phyloP scores from a whole-genome alignment of 2,329 filamentous ascomycete species.

The Cercospora berteroae region DNA sequence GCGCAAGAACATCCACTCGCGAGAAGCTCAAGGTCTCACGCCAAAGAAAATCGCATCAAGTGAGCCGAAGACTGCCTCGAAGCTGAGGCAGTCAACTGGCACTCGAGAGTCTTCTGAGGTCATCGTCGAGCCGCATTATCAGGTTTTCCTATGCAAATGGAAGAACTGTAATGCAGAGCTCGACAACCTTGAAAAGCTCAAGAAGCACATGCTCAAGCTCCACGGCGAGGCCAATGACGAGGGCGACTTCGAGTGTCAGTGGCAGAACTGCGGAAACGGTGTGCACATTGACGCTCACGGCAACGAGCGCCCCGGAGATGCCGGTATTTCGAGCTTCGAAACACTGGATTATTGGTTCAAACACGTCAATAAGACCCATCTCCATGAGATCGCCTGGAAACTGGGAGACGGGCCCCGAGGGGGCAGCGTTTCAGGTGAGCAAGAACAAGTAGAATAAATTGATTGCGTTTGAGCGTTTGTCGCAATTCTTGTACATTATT shows the following conservation, averaged over 20 bases:
- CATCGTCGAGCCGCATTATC: constrained; percentile 37
- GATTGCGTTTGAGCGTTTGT: not conserved
- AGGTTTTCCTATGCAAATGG: constrained; percentile 60
- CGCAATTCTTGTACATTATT: constrained; percentile 3
- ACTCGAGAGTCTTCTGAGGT: constrained; percentile 4
- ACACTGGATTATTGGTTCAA: constrained; percentile 46
- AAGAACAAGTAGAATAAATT: constrained; percentile 8
- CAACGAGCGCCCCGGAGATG: constrained; percentile 26
- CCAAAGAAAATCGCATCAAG: constrained; percentile 22
- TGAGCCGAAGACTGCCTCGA: constrained; percentile 18
- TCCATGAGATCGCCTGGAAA: constrained; percentile 55
- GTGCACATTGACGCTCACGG: constrained; percentile 26
- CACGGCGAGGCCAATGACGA: constrained; percentile 45
- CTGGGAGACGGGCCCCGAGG: constrained; percentile 60
- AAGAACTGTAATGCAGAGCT: constrained; percentile 56
- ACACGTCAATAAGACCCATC: constrained; percentile 54
- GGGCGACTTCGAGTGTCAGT: constrained; percentile 46
- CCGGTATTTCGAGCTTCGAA: constrained; percentile 37
- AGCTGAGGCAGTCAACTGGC: constrained; percentile 21
- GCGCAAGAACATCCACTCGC: constrained; percentile 50
- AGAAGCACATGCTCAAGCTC: constrained; percentile 58
- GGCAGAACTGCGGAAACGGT: constrained; percentile 43
- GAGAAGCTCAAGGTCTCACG: constrained; percentile 32
- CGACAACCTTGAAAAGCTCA: constrained; percentile 61
- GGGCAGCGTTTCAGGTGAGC: constrained; percentile 55